A percentile compares a stretch with the other conserved stretches of the same genome.
phyloP scores from a whole-genome alignment of 1,139 yeast species.

The Candida albicans region DNA sequence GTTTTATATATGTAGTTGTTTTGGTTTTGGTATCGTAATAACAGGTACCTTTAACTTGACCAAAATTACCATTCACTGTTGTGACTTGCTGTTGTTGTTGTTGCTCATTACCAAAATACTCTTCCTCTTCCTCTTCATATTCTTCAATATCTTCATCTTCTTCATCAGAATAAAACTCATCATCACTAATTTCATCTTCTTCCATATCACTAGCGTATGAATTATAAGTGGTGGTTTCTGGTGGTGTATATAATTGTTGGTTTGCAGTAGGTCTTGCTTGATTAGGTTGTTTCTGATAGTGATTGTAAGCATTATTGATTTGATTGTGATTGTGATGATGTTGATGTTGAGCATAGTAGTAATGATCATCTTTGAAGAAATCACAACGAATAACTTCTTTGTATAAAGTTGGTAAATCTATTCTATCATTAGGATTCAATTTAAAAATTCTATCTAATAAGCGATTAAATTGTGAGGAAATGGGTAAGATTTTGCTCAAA shows the following conservation, averaged over 20 bases:
- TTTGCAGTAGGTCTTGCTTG: slow-evolving; percentile 8
- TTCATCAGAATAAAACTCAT: slow-evolving; percentile 8
- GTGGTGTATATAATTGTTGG: slow-evolving; percentile 20
- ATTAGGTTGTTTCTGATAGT: slow-evolving; percentile 1
- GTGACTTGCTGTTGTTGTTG: slow-evolving; percentile 1
- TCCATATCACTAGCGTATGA: slow-evolving; percentile 17
- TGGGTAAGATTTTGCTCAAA: slow-evolving; percentile 55
- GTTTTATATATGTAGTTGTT: slow-evolving; percentile 2
- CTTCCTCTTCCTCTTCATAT: slow-evolving; percentile 8
- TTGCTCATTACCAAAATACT: neutral
- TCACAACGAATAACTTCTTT: slow-evolving; percentile 41
- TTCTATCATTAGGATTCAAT: slow-evolving; percentile 65
- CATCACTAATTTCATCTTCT: slow-evolving; percentile 8
- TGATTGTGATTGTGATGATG: slow-evolving; percentile 4
- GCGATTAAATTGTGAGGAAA: slow-evolving; percentile 58
- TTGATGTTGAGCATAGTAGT: slow-evolving; percentile 3
- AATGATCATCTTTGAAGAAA: slow-evolving; percentile 31
- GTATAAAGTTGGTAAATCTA: slow-evolving; percentile 49
- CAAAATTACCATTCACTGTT: neutral
- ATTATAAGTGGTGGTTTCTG: slow-evolving; percentile 17
- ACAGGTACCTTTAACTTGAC: slow-evolving; percentile 8
- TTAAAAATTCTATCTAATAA: slow-evolving; percentile 57
- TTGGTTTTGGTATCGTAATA: slow-evolving; percentile 8
- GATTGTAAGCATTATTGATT: slow-evolving; percentile 22
- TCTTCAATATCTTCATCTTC: slow-evolving; percentile 5